Evolutionary conservation across 2,329 filamentous ascomycete species (phyloP).

Genomic region (Cercospora berteroae): DNA sequence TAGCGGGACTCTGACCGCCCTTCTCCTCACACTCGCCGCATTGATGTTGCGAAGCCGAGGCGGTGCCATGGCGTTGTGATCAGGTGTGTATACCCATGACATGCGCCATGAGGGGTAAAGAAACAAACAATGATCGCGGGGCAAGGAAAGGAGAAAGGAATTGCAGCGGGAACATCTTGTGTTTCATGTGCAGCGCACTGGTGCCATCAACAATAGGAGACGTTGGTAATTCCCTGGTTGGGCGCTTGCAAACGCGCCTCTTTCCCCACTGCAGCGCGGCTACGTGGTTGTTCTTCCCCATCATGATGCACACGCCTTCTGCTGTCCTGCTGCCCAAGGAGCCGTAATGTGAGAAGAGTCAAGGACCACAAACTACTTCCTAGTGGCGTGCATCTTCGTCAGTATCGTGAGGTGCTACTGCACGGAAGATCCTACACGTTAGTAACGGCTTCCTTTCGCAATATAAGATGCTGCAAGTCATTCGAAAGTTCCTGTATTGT

Average conservation of each 20-base stretch:
- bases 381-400: neutral
- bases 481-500: neutral
- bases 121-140: neutral
- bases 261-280: neutral
- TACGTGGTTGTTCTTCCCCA: conserved; percentile 3
- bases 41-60: neutral
- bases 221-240: neutral
- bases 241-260: conserved; percentile 1
- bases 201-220: neutral
- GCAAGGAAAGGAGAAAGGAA: neutral
- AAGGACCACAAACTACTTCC: neutral
- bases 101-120: neutral
- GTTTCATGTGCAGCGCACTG: neutral
- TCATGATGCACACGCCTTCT: neutral
- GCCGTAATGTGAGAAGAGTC: neutral
- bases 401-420: neutral
- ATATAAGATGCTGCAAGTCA: neutral
- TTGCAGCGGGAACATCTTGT: neutral
- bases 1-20: neutral
- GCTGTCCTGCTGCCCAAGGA: conserved; percentile 9
- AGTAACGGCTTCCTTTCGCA: neutral
- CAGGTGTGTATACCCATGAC: neutral
- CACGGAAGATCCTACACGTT: neutral
- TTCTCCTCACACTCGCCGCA: neutral
- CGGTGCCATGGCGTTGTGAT: neutral